Conservation (phyloP, 257 asterid species). For the Ilex asprella region DNA sequence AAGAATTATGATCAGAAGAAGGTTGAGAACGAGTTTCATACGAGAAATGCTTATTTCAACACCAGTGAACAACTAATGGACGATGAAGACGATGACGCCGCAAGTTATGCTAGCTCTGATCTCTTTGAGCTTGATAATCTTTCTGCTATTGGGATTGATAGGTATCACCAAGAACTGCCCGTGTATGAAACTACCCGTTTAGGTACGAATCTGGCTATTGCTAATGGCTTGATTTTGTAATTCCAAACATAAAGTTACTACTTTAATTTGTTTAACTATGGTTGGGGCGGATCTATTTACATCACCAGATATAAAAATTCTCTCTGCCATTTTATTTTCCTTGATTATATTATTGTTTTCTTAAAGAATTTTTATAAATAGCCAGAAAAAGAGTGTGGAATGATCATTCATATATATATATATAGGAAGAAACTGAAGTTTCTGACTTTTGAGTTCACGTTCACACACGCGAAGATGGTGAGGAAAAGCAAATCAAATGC, state of each 20-base stretch:
- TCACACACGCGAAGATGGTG: conserved; percentile 18
- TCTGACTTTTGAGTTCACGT: conserved; percentile 26
- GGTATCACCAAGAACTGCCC: conserved; percentile 67
- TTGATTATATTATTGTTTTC: neutral
- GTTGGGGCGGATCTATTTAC: conserved; percentile 56
- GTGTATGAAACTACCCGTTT: conserved; percentile 73
- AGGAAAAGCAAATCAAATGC: conserved; percentile 9
- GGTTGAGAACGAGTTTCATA: conserved; percentile 18
- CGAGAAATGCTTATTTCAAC: conserved; percentile 17
- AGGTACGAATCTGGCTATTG: conserved; percentile 40
- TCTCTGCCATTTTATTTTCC: conserved; percentile 17
- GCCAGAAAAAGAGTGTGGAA: neutral
- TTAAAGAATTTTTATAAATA: no score
- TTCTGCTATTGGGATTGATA: conserved; percentile 68
- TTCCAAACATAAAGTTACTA: conserved; percentile 7
- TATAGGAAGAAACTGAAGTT: conserved; percentile 10
- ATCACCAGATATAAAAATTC: conserved; percentile 37
- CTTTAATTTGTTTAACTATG: conserved; percentile 30
- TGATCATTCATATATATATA: neutral
- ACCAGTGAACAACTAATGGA: conserved; percentile 5
- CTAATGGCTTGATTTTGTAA: conserved; percentile 48
- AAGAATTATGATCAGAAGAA: conserved; percentile 45
- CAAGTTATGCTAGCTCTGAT: conserved; percentile 79
- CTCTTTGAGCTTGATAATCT: conserved; percentile 77
- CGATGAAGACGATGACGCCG: conserved; percentile 34